Base-by-base conservation (phyloP, 306 rosid genomes). In the Acacia confusa region DNA sequence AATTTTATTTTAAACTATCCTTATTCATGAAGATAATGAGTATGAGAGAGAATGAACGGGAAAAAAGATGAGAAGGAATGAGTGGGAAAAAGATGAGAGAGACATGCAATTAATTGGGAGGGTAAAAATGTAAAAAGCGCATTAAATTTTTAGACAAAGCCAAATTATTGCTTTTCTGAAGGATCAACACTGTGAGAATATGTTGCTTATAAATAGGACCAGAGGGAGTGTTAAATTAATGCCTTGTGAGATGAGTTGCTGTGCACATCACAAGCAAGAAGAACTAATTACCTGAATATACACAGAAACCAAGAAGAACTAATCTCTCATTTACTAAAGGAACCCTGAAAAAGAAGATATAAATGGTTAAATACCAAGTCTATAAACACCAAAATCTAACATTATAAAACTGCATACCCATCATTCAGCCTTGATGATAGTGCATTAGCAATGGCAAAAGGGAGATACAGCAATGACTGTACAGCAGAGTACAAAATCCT, bases 361-460 rank as follows among this genome's bases (percentile, higher is more conserved):
- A 34, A 65, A 32, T 28, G 38, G 44, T 68, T 55, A 57, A 76
- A 71, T 66, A 36, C 61, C 28, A 43, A 36, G 43, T 47, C 41
- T n/a, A 53, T 22, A 12, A 52, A 73, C 0, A 24, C 71, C 70
- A 79, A 36, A 84, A 75, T 13, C 57, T 24, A 30, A 72, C 79
- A 71, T 63, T 61, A 78, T 55, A 74, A 27, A 57, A 74, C 93
- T 78, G 68, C 94, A 81, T 90, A 95, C 99, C 99, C 98, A 38
- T 90, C 97, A 73, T 91, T 90, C 64, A 92, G 85, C 84, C 84
- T 92, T 45, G 98, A 92, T 14, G 93, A 89, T 32, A 93, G 98
- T 28, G 91, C 90, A 85, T 95, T 95, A 63, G 97, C 99, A 84
- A 93, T 88, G 45, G 98, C 98, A 24, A 92, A 82, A 16, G 99